These are phyloP conservation scores for Verticillium nonalfalfae DNA, from an alignment of 2,329 filamentous ascomycete species.

Conservation along the genomic window DNA sequence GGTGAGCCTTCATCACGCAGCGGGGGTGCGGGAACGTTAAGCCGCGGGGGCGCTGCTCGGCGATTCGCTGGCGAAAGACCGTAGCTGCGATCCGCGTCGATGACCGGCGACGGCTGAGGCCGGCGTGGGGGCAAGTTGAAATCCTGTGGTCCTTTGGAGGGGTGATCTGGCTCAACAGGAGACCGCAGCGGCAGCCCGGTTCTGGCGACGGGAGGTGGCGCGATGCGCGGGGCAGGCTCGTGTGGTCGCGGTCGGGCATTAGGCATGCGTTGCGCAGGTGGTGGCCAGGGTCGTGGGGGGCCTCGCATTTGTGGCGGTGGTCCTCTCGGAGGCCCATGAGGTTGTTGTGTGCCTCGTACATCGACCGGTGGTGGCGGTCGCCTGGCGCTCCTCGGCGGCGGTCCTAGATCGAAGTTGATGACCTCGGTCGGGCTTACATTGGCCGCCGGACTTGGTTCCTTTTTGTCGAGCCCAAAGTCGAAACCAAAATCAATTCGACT, in stretches of 20 bases:
- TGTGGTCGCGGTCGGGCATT: not conserved
- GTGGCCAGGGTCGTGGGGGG: not conserved
- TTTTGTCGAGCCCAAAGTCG: slow-evolving; percentile 1
- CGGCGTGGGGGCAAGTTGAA: not conserved
- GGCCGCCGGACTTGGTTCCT: not conserved
- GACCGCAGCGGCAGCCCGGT: not conserved
- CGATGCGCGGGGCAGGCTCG: not conserved
- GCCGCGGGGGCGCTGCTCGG: slow-evolving; percentile 7
- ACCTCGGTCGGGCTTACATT: not conserved
- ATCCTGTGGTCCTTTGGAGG: slow-evolving; percentile 2
- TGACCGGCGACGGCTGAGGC: not conserved
- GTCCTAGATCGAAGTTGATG: not conserved
- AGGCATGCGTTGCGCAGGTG: not conserved
- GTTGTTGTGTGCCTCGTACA: not conserved
- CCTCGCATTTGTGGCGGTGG: not conserved
- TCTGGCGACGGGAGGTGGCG: not conserved
- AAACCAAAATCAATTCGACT: not conserved
- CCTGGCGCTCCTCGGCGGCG: slow-evolving; percentile 9
- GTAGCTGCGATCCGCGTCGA: slow-evolving; percentile 5
- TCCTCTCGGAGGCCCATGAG: not conserved
- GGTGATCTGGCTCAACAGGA: not conserved
- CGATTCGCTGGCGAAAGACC: slow-evolving; percentile 10
- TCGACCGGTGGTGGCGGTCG: slow-evolving; percentile 5
- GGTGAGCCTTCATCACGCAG: not conserved
- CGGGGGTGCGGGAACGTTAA: not conserved